phyloP scores from a whole-genome alignment of 129 eudicot species.

The Deinandra increscens region DNA sequence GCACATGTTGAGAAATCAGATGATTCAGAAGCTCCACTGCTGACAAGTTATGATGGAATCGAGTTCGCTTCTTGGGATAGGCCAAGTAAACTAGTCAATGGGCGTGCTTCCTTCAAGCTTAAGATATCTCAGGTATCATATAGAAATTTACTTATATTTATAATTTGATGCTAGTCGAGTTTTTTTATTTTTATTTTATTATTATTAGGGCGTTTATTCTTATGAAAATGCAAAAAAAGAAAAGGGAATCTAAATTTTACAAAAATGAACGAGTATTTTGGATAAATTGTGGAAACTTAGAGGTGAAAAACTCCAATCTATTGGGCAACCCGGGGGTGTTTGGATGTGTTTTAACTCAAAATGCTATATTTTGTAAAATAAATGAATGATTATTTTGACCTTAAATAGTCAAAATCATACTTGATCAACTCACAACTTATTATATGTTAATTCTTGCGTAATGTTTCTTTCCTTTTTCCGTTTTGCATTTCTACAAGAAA shows the following conservation, averaged over 20 bases:
- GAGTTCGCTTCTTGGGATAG: constrained; percentile 73
- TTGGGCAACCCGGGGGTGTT: neutral
- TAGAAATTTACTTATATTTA: neutral
- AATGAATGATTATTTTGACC: neutral
- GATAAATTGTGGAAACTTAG: neutral
- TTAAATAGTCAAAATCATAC: neutral
- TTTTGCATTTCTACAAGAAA: neutral
- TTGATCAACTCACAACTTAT: neutral
- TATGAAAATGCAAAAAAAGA: neutral
- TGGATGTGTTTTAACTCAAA: neutral
- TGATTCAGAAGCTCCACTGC: constrained; percentile 79
- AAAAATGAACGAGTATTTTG: neutral
- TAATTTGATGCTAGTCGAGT: constrained; percentile 2
- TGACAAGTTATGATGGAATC: constrained; percentile 61
- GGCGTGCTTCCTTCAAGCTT: constrained; percentile 80
- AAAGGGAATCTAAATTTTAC: neutral
- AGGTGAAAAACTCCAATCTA: neutral
- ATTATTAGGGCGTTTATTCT: neutral
- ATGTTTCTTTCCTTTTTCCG: neutral
- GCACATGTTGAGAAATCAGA: constrained; percentile 57
- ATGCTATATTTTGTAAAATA: neutral
- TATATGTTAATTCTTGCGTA: neutral
- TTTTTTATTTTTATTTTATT: too few species aligned
- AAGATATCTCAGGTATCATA: constrained; percentile 74
- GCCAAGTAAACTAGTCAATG: constrained; percentile 63